Evolutionary conservation across 768 basidiomycete genomes (phyloP).

Genomic region (Dentipellis fragilis): DNA sequence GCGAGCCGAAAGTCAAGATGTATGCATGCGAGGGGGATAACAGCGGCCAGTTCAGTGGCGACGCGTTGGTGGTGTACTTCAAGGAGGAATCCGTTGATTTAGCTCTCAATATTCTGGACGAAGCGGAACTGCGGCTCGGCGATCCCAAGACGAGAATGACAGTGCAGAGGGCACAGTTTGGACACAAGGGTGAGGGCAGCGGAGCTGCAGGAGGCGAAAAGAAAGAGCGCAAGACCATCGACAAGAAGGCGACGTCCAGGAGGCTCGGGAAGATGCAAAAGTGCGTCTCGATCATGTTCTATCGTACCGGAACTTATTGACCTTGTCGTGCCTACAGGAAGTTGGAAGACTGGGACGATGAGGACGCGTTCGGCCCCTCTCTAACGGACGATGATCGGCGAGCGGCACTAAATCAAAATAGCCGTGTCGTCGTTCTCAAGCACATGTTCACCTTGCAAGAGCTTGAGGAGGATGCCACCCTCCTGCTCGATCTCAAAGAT

Average conservation of each 20-base stretch:
- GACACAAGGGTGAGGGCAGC: constrained; percentile 45
- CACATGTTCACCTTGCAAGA: constrained; percentile 90
- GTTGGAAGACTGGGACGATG: constrained; percentile 88
- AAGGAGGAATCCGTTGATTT: constrained; percentile 91
- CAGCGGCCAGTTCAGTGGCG: constrained; percentile 83
- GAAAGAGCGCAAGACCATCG: constrained; percentile 51
- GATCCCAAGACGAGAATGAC: constrained; percentile 63
- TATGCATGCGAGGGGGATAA: constrained; percentile 58
- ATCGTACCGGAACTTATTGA: background rate
- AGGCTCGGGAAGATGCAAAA: constrained; percentile 82
- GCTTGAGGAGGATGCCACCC: constrained; percentile 73
- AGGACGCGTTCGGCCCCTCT: constrained; percentile 80
- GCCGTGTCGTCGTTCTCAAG: constrained; percentile 85
- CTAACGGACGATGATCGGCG: constrained; percentile 44
- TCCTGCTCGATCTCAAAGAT: constrained; percentile 89
- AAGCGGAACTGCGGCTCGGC: constrained; percentile 82
- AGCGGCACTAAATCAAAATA: constrained; percentile 39
- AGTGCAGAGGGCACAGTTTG: constrained; percentile 70
- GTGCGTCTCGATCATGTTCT: constrained; percentile 30
- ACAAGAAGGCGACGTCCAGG: constrained; percentile 69
- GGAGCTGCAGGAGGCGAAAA: constrained; percentile 29
- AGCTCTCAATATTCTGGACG: constrained; percentile 79
- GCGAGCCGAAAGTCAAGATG: constrained; percentile 89
- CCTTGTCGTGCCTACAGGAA: constrained; percentile 43
- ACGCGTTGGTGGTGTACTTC: constrained; percentile 93